phyloP scores from a whole-genome alignment of 768 basidiomycete species.

The Leccinum ochraceum region DNA sequence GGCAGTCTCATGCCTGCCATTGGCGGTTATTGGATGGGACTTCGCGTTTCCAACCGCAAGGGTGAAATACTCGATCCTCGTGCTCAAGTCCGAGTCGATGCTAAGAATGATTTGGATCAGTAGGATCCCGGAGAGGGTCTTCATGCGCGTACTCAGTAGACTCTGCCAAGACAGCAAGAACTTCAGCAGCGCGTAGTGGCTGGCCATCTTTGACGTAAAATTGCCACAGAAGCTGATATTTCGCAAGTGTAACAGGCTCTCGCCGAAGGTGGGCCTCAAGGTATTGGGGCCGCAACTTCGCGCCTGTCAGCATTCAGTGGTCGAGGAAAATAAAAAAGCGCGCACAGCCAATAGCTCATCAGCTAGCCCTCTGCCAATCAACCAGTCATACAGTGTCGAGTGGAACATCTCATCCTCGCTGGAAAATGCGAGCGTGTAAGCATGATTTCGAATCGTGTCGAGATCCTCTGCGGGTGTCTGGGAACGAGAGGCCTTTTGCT shows the following conservation, averaged over 20 bases:
- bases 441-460: constrained; percentile 76
- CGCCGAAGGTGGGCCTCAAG: constrained; percentile 86
- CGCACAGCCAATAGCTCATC: constrained; percentile 90
- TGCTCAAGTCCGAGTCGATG: constrained; percentile 66
- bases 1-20: constrained; percentile 82
- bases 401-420: constrained; percentile 94
- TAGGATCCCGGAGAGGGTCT: neutral
- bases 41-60: constrained; percentile 96
- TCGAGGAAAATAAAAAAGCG: constrained; percentile 3
- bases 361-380: constrained; percentile 73
- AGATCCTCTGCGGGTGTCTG: constrained; percentile 47
- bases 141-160: constrained; percentile 64
- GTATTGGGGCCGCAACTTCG: constrained; percentile 80
- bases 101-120: constrained; percentile 36
- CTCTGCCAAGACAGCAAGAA: constrained; percentile 81
- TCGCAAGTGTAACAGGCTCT: constrained; percentile 77
- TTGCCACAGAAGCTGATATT: constrained; percentile 92
- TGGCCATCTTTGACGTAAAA: constrained; percentile 94
- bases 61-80: constrained; percentile 88
- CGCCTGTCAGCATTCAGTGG: constrained; percentile 11
- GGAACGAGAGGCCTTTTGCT: constrained; percentile 54
- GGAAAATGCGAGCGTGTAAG: constrained; percentile 83
- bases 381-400: constrained; percentile 92
- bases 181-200: constrained; percentile 84
- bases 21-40: constrained; percentile 81